Percentiles rank a stretch among this genome's conserved stretches.
Evolutionary conservation across 495 filamentous ascomycete species (phyloP).

Genomic region (Hypoxylon intermedium): DNA sequence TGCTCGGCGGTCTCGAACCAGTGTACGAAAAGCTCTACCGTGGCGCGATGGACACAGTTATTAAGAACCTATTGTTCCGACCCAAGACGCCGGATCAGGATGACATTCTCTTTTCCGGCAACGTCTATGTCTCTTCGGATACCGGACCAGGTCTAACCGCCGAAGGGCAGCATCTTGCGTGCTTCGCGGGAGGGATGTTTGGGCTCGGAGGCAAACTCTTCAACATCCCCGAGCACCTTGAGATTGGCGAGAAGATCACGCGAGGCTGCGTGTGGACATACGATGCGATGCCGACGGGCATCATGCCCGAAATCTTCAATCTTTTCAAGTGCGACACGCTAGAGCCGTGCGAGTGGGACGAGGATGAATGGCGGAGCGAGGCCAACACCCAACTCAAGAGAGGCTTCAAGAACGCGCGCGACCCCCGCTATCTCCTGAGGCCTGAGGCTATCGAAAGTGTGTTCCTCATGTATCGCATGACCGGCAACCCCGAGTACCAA

Average conservation of each 20-base stretch:
- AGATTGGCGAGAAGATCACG: conserved; percentile 72
- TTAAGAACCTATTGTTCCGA: conserved; percentile 69
- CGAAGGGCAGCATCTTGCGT: conserved; percentile 48
- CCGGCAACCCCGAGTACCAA: conserved; percentile 68
- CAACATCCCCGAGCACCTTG: conserved; percentile 66
- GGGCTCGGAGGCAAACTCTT: conserved; percentile 76
- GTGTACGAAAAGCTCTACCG: conserved; percentile 76
- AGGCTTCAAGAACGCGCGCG: conserved; percentile 40
- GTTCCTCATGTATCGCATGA: conserved; percentile 78
- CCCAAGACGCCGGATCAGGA: conserved; percentile 59
- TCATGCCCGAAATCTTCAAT: conserved; percentile 76
- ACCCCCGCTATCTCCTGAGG: conserved; percentile 54
- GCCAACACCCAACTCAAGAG: conserved; percentile 21
- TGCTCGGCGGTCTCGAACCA: conserved; percentile 72
- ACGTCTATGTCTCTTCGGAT: conserved; percentile 32
- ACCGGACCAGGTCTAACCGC: conserved; percentile 18
- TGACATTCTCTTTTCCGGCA: conserved; percentile 68
- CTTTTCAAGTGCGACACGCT: conserved; percentile 58
- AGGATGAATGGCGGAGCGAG: conserved; percentile 16
- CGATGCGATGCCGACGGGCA: conserved; percentile 69
- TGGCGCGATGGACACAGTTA: conserved; percentile 64
- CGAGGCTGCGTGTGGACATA: conserved; percentile 85
- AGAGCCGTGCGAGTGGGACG: conserved; percentile 39
- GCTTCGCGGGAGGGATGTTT: conserved; percentile 81
- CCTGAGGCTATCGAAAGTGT: conserved; percentile 77